Evolutionary conservation across 208 protist species (phyloP).

Genomic region (Trypanosoma caninum): DNA sequence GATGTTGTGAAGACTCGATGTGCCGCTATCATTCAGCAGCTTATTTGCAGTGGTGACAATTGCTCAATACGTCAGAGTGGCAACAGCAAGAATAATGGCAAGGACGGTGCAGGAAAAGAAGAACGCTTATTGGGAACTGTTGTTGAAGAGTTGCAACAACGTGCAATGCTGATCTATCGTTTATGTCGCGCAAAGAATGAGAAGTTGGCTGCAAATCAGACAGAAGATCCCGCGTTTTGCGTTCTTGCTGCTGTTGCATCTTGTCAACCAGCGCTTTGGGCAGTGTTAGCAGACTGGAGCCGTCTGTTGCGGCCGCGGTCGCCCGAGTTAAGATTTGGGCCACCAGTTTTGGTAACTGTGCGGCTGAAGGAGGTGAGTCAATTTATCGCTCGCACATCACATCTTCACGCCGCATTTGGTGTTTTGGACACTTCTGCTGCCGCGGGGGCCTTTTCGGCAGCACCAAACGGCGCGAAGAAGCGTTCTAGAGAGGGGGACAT

Average conservation of each 20-base stretch:
- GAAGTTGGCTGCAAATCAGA: conserved; percentile 20
- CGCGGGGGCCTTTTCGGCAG: background rate
- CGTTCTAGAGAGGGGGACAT: conserved; percentile 10
- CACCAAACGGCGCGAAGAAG: background rate
- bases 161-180: conserved; percentile 60
- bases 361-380: conserved; percentile 43
- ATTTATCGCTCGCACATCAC: conserved; percentile 47
- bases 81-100: too few relatives aligned
- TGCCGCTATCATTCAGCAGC: conserved; percentile 35
- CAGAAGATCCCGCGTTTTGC: conserved; percentile 65
- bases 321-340: conserved; percentile 41
- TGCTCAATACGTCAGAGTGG: background rate
- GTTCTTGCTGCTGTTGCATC: conserved; percentile 46
- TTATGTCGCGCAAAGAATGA: conserved; percentile 40
- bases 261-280: conserved; percentile 44
- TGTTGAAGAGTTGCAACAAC: conserved; percentile 23
- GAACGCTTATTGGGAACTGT: conserved; percentile 15
- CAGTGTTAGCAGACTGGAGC: conserved; percentile 33
- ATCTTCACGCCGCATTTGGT: conserved; percentile 21
- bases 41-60: conserved; percentile 23
- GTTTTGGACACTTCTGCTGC: background rate
- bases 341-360: conserved; percentile 35
- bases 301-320: conserved; percentile 37
- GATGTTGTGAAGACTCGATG: conserved; percentile 47
- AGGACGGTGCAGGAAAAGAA: background rate